Evolutionary conservation across 768 basidiomycete genomes (phyloP), one percentile per base, ranked within the genome.

Genomic region (Chalciporus pseudorubinellus): DNA sequence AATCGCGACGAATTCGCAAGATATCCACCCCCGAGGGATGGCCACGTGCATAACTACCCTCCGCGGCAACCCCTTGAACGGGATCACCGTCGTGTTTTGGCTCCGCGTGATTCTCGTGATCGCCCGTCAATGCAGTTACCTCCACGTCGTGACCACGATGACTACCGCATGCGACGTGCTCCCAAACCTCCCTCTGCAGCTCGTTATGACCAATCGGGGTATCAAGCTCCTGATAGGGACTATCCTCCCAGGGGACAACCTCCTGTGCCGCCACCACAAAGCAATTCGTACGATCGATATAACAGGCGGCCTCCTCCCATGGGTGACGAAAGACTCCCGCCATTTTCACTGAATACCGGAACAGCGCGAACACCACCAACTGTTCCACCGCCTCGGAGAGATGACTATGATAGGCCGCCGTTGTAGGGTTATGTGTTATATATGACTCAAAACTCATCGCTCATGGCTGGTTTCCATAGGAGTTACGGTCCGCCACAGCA

Each of bases 81-180:
- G 33, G 87, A 89, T 51, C 77, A 78, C 50, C 75, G 87, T 43
- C 73, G 85, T 51, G 81, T 83, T 50, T 72, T 74, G 13, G 81
- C 87, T 45, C 79, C 85, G 14, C 76, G 86, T 57, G 88, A 87
- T 11, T 82, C 80, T 60, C 75, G 85, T 34, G 88, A 89, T 51
- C 39, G 50, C n/a, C 83, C 85, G 67, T 74, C 77, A 54, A 70
- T n/a, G 43, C 39, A 73, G 33, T 73, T 76, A 29, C 70, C 77
- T 56, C 60, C 74, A 53, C 70, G 73, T 58, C 80, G 84, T 51
- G 87, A 91, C 43, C 77, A 81, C 59, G 87, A 92, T 58, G 89
- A 91, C 44, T 84, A 82, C 57, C 77, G 84, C 60, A 60, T 67
- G 59, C 77, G 85, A 41, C 85, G 79, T 50, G 67, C 75, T 49